Base-by-base conservation (phyloP, 805 yeast species). In the Zygosaccharomyces siamensis region DNA sequence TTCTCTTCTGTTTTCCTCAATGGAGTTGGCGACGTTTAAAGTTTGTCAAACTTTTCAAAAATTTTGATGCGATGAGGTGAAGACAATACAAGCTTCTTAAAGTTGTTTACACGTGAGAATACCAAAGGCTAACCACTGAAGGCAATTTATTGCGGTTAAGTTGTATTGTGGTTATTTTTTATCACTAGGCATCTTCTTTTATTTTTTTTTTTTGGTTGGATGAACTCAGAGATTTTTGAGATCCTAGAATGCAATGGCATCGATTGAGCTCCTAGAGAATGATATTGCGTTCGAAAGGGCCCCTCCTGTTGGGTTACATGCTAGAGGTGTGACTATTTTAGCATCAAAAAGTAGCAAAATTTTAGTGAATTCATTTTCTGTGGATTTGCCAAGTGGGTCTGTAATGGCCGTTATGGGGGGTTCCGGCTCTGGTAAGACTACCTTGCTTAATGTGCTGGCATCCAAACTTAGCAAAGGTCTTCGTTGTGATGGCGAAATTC, bases 361-460 rank as follows among this genome's bases (percentile, higher is more conserved):
- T 3, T 70, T 81, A 24, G 68, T 81, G 3, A 61, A 74, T 31
- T 64, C 79, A 24, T 70, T 86, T 41, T 78, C 86, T 2, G 74
- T 86, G 51, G 80, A 79, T 44, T 70, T 86, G 8, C 76, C 79
- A 0, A 63, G 77, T 11, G 86, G 87, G 14, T 71, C 83, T 7
- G 66, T 89, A 33, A 74, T 88, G 66, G 95, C 95, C 5, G 84
- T 88, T 7, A 76, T 89, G 71, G 96, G 96, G 2, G 92, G 95
- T 0, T 84, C 90, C 0, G 96, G 96, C 0, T 80, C 89, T 3
- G 96, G 95, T 3, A 88, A 89, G 60, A 88, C 96, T 0, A 86
- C 96, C 0, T 63, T 88, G 39, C 69, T 88, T 20, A 88, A 88
- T 60, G 79, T 80, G 0, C 62, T 84, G 42, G 81, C 88, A 0